Conservation (phyloP, 345 rosid species). For the Eucalyptus caleyi region DNA sequence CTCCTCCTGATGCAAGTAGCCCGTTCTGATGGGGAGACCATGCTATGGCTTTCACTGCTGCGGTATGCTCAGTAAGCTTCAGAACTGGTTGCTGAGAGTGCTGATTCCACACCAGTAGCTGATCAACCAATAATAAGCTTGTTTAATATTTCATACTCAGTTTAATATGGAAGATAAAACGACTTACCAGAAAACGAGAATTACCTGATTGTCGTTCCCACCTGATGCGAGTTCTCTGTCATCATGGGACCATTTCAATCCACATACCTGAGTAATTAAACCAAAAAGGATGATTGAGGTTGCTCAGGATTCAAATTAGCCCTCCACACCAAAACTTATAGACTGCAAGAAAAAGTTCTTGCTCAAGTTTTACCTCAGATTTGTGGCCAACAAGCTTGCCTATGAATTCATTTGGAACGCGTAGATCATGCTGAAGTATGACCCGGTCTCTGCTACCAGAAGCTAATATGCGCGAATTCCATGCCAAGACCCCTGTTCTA, state of each 20-base stretch:
- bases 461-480: slow-evolving; percentile 80
- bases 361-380: slow-evolving; percentile 50
- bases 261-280: slow-evolving; percentile 43
- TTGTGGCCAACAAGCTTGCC: slow-evolving; percentile 88
- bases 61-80: slow-evolving; percentile 90
- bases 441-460: slow-evolving; percentile 94
- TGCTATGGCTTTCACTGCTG: slow-evolving; percentile 93
- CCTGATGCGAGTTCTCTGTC: slow-evolving; percentile 99
- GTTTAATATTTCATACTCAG: not conserved
- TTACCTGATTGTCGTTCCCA: slow-evolving; percentile 96
- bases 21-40: slow-evolving; percentile 98
- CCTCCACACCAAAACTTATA: not conserved
- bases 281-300: not conserved
- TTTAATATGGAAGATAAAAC: not conserved
- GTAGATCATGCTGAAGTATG: slow-evolving; percentile 94
- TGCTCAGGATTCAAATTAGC: not conserved
- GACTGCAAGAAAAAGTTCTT: not conserved
- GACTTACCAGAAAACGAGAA: not conserved
- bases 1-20: slow-evolving; percentile 97
- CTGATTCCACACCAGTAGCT: slow-evolving; percentile 95
- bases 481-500: slow-evolving; percentile 88
- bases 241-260: slow-evolving; percentile 93
- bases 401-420: slow-evolving; percentile 56
- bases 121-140: not conserved
- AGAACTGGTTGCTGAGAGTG: slow-evolving; percentile 74